These are phyloP conservation scores for Sugiyamaella sp. DNA, from an alignment of 1,139 yeast species.

Conservation along the genomic window DNA sequence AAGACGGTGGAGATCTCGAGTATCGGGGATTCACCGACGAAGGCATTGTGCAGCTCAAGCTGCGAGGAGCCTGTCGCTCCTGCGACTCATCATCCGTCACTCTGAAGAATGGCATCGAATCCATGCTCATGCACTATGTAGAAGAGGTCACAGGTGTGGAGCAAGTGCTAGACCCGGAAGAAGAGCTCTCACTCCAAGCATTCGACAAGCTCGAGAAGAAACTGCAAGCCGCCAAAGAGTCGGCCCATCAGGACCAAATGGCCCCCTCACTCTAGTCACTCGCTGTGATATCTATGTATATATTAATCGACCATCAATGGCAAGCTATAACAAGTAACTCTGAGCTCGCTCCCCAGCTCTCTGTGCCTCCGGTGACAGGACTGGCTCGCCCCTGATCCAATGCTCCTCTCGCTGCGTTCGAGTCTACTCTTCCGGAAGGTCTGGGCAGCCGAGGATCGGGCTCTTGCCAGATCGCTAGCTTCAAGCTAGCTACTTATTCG, in stretches of 20 bases:
- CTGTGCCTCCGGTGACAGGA: no score
- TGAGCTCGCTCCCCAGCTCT: no score
- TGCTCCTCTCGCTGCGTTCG: no score
- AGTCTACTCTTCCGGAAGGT: no score
- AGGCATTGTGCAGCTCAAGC: slow-evolving; percentile 72
- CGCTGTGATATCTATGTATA: slow-evolving; percentile 6
- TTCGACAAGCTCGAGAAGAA: slow-evolving; percentile 65
- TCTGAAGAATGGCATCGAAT: slow-evolving; percentile 76
- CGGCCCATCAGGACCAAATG: slow-evolving; percentile 24
- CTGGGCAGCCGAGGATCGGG: no score
- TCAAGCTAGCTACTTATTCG: no score
- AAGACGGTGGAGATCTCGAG: slow-evolving; percentile 83
- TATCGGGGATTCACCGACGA: slow-evolving; percentile 67
- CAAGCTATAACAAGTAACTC: neutral
- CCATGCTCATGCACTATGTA: slow-evolving; percentile 81
- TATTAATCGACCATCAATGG: neutral
- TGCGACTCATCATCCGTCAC: slow-evolving; percentile 80
- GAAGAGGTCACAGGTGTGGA: slow-evolving; percentile 79
- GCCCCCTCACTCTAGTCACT: slow-evolving; percentile 33
- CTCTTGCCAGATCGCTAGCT: no score
- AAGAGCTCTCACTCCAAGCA: slow-evolving; percentile 62
- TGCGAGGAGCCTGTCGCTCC: slow-evolving; percentile 82
- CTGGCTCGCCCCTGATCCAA: no score
- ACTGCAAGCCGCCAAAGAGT: slow-evolving; percentile 34
- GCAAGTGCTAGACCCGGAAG: slow-evolving; percentile 66